Evolutionary conservation across 176 grass and related monocot species (phyloP).

Genomic region (Tuctoria greenei): DNA sequence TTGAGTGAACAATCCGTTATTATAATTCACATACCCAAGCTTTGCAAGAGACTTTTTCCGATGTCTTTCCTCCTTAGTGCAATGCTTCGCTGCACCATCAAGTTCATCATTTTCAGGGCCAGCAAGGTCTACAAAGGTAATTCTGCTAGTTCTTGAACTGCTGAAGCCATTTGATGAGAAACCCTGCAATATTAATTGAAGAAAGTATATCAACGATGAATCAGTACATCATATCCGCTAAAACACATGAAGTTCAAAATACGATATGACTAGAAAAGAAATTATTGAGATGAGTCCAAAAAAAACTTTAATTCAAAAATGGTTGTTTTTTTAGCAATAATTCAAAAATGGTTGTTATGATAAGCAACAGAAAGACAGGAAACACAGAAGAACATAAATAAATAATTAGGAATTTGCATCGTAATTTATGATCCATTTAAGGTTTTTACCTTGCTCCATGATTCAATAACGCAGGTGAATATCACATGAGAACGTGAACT

Average conservation of each 20-base stretch:
- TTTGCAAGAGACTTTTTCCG: constrained; percentile 88
- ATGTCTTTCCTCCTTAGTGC: constrained; percentile 71
- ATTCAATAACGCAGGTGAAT: constrained; percentile 86
- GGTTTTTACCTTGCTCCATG: constrained; percentile 86
- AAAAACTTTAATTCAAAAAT: background rate
- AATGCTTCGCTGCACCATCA: constrained; percentile 55
- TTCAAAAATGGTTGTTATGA: background rate
- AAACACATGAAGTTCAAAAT: background rate
- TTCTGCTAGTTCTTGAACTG: constrained; percentile 86
- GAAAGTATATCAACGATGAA: constrained; percentile 28
- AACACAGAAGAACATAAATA: background rate
- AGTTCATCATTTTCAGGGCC: constrained; percentile 64
- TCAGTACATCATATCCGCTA: background rate
- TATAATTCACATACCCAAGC: constrained; percentile 69
- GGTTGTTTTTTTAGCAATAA: no score
- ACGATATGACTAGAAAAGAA: constrained; percentile 11
- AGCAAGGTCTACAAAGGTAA: constrained; percentile 89
- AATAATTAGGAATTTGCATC: background rate
- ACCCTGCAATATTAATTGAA: constrained; percentile 50
- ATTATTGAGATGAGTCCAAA: background rate
- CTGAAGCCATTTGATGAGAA: constrained; percentile 71
- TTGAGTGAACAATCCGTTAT: background rate
- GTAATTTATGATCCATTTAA: background rate
- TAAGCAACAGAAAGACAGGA: constrained; percentile 2
- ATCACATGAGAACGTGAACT: constrained; percentile 95